Percentiles rank a stretch among this genome's conserved stretches.
Conservation (phyloP, 768 basidiomycete species). For the Tulasnella sp. region DNA sequence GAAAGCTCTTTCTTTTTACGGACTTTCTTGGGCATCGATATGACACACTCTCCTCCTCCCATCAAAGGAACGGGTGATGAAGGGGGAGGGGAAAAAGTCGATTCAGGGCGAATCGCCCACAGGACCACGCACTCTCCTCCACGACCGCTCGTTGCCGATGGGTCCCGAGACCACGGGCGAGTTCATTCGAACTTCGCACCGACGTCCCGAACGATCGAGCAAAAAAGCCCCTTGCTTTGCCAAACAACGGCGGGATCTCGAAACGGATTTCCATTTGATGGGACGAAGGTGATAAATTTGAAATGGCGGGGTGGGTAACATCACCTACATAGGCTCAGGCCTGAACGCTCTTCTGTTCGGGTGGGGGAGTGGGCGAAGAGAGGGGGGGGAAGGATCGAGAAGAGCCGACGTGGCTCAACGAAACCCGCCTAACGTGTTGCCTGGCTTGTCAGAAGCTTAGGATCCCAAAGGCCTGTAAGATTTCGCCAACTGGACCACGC, state of each 20-base stretch:
- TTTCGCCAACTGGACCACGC: constrained; percentile 13
- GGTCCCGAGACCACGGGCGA: neutral
- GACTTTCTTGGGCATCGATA: neutral
- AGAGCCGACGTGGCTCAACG: constrained; percentile 17
- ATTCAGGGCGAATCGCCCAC: neutral
- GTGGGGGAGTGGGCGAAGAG: neutral
- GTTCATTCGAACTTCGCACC: neutral
- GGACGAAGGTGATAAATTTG: neutral
- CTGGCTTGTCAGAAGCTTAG: neutral
- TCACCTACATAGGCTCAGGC: neutral
- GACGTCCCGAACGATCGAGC: neutral
- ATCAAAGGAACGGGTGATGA: neutral
- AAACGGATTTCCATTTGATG: neutral
- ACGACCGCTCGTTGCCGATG: neutral
- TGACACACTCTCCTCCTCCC: neutral
- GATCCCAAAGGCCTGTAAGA: neutral
- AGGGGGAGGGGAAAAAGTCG: neutral
- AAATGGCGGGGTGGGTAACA: constrained; percentile 8
- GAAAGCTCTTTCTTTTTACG: neutral
- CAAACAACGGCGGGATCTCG: constrained; percentile 6
- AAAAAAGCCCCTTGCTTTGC: neutral
- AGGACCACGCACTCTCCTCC: neutral
- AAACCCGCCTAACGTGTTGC: neutral
- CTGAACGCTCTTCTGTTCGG: neutral
- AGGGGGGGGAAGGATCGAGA: neutral